phyloP scores from a whole-genome alignment of 345 rosid species.

The Lagerstroemia speciosa region DNA sequence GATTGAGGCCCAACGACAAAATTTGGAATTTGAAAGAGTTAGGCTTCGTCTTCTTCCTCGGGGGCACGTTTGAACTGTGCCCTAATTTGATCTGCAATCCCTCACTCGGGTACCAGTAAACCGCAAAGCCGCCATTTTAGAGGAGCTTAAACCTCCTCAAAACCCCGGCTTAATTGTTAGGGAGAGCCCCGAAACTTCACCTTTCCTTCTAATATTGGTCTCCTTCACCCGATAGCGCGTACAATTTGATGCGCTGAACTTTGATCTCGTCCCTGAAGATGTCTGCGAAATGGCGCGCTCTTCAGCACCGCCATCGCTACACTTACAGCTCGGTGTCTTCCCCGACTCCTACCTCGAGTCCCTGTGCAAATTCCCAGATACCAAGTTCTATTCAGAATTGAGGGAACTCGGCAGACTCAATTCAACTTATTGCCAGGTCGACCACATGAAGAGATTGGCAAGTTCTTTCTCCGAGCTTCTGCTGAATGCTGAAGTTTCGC shows the following conservation, averaged over 20 bases:
- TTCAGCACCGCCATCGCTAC: conserved; percentile 94
- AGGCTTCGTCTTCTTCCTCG: not conserved
- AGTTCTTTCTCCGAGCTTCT: conserved; percentile 47
- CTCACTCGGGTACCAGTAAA: not conserved
- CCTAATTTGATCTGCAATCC: not conserved
- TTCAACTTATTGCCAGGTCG: conserved; percentile 69
- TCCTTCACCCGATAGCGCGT: not conserved
- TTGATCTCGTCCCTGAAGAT: conserved; percentile 17
- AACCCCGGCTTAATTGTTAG: not conserved
- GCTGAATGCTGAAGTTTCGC: conserved; percentile 4
- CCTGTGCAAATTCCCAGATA: conserved; percentile 26
- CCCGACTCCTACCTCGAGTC: conserved; percentile 42
- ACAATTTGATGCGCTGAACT: not conserved
- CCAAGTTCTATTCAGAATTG: conserved; percentile 41
- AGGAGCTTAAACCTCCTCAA: not conserved
- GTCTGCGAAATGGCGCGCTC: conserved; percentile 97
- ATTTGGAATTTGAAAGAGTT: not conserved
- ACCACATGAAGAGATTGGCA: conserved; percentile 56
- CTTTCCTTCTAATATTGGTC: not conserved
- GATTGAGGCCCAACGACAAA: not conserved
- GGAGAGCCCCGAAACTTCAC: not conserved
- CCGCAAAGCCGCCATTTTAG: not conserved
- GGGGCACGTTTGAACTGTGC: not conserved
- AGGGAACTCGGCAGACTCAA: conserved; percentile 46
- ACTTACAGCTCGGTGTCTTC: conserved; percentile 81